A percentile compares a stretch with the other conserved stretches of the same genome.
Evolutionary conservation across 2,329 filamentous ascomycete genomes (phyloP).

Genomic region (Thermochaetoides dissita): DNA sequence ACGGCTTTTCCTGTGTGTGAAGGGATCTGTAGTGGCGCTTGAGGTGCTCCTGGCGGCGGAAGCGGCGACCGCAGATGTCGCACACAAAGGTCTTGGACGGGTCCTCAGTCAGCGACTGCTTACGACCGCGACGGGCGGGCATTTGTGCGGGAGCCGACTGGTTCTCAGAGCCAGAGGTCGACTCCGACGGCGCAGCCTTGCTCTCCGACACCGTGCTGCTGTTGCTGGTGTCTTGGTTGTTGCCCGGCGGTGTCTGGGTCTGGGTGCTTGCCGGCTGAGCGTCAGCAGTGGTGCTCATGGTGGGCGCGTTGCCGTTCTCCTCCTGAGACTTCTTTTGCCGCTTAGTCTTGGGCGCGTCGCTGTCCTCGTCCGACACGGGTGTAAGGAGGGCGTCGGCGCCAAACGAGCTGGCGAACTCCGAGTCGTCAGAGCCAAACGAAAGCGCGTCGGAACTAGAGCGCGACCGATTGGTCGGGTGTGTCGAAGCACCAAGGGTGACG

Average conservation of each 20-base stretch:
- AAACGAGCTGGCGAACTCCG: slow-evolving; percentile 53
- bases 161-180: slow-evolving; percentile 22
- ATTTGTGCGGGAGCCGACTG: slow-evolving; percentile 23
- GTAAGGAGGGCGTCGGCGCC: slow-evolving; percentile 48
- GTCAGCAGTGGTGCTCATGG: slow-evolving; percentile 30
- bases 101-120: slow-evolving; percentile 95
- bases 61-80: slow-evolving; percentile 88
- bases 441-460: slow-evolving; percentile 52
- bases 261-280: slow-evolving; percentile 22
- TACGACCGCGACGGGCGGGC: slow-evolving; percentile 70
- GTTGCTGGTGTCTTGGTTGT: slow-evolving; percentile 13
- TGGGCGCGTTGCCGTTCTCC: slow-evolving; percentile 17
- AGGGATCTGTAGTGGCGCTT: slow-evolving; percentile 98
- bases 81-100: slow-evolving; percentile 98
- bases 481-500: slow-evolving; percentile 47
- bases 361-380: slow-evolving; percentile 38
- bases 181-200: slow-evolving; percentile 19
- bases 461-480: slow-evolving; percentile 52
- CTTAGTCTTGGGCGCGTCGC: slow-evolving; percentile 41
- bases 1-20: slow-evolving; percentile 97
- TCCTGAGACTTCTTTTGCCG: slow-evolving; percentile 40
- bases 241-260: slow-evolving; percentile 19
- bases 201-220: slow-evolving; percentile 18
- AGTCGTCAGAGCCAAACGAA: slow-evolving; percentile 60
- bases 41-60: slow-evolving; percentile 94